Percentiles rank a stretch among this genome's conserved stretches.
phyloP scores from a whole-genome alignment of 2,329 filamentous ascomycete species.

The Cladosporium sp. region DNA sequence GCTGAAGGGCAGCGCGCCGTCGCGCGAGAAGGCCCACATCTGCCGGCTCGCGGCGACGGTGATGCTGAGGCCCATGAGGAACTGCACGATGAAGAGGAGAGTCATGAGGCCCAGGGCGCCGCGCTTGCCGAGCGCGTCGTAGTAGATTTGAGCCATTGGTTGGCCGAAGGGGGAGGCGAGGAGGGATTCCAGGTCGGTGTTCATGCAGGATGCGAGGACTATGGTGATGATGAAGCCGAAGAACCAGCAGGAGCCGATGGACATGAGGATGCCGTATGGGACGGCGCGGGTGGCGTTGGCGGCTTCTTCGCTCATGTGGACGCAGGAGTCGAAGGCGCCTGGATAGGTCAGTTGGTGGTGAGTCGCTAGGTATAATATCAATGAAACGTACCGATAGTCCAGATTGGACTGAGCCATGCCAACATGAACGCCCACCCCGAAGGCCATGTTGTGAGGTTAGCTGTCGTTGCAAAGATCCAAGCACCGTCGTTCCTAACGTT shows the following conservation, averaged over 20 bases:
- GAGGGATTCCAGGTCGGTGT: constrained; percentile 45
- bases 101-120: constrained; percentile 55
- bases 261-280: constrained; percentile 54
- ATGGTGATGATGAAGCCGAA: constrained; percentile 54
- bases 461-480: constrained; percentile 52
- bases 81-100: constrained; percentile 55
- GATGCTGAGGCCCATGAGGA: constrained; percentile 55
- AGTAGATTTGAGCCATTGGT: constrained; percentile 57
- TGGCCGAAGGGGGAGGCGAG: constrained; percentile 49
- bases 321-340: constrained; percentile 51
- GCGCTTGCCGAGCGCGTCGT: constrained; percentile 53
- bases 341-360: background rate
- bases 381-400: constrained; percentile 41
- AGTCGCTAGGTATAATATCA: background rate
- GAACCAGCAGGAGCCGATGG: constrained; percentile 49
- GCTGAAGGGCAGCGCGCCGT: constrained; percentile 56
- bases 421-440: constrained; percentile 49
- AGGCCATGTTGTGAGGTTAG: constrained; percentile 52
- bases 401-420: constrained; percentile 56
- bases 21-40: constrained; percentile 57
- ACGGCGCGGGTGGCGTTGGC: constrained; percentile 54
- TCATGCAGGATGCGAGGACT: constrained; percentile 53
- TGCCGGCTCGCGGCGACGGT: constrained; percentile 55
- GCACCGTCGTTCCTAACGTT: constrained; percentile 35
- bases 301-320: constrained; percentile 56